Base-by-base conservation (phyloP, 2,329 filamentous ascomycete genomes). In the Thielaviopsis punctulata region DNA sequence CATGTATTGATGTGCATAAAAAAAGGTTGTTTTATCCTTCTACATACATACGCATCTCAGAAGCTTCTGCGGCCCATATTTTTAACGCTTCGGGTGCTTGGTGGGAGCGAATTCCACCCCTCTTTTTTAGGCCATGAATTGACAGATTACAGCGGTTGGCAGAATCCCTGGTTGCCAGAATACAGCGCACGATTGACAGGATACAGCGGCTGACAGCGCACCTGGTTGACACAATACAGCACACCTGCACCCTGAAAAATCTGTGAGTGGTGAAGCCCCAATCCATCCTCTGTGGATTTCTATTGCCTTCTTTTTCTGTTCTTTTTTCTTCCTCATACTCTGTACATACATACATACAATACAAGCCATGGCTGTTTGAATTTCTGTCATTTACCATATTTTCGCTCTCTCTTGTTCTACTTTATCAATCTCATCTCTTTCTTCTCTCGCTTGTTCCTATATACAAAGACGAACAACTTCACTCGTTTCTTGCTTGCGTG, bases 251-350 rank as follows among this genome's bases (percentile, higher is more conserved):
- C 19, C 44, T n/a, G n/a, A 7, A 41, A 15, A 18, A 41, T 41
- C 36, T 52, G 44, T 33, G 50, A 48, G 45, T 48, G 51, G 51
- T 52, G 51, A 52, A 45, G n/a, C n/a, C n/a, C 51, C 46, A 25
- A 47, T 52, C 43, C 50, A 36, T 52, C 51, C 33, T 52, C 51
- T 44, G 41, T 52, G 36, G 19, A 48, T 44, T 52, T 49, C 45
- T 52, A 30, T 21, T 36, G 18, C 22, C 46, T 51, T 51, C 27
- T 49, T 39, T 23, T 39, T 49, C 24, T 22, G 12, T 43, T 49
- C 24, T 49, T 21, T 6, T 22, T 21, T 45, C 39, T 30, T 30
- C 25, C 19, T 45, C 22, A 23, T 25, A 23, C 21, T 23, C 21
- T 51, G n/a, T n/a, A n/a, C n/a, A n/a, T n/a, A n/a, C n/a, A n/a